Base-by-base conservation (phyloP, 441 rosid genomes). In the Gossypium lobatum region DNA sequence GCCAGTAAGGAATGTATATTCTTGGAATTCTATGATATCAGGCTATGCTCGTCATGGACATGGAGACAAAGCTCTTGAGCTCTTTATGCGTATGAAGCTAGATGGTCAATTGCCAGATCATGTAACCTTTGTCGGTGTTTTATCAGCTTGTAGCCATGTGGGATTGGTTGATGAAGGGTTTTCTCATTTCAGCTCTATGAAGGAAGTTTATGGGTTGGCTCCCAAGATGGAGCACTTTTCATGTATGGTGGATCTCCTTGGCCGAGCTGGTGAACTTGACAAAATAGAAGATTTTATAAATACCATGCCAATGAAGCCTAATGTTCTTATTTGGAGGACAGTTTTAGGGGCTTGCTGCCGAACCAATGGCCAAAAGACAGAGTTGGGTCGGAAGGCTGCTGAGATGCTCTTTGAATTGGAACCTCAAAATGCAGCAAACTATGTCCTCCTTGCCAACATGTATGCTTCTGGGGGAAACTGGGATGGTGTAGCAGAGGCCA, bases 1-100 rank as follows among this genome's bases (percentile, higher is more conserved):
- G 98, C 92, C 85, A 2, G 55, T 70, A 37, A 91, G 85, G 84
- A 93, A 91, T 76, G 81, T 85, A n/a, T 93, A 91, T 79, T 89
- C 96, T 2, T 93, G 98, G 97, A 93, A 91, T 81, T 93, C 97
- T 21, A 88, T 93, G 97, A 88, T 93, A 70, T 88, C 93, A 0
- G 98, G 93, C 53, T 88, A 79, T 77, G 96, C 98, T 69, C 90
- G 96, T 54, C 98, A 93, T 80, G 97, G 97, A 75, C 73, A 75
- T 16, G 96, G 93, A 46, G 83, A 80, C 34, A 83, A 88, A 75
- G 95, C 98, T 77, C 79, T 93, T 58, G 78, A 83, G 74, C 84
- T 88, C 64, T 93, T 91, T 71, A 80, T 63, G 34, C 68, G 64
- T 65, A 90, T 93, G 97, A 90, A 90, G 83, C 82, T 80, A 46